A percentile compares a stretch with the other conserved stretches of the same genome.
Conservation (phyloP, 2,329 filamentous ascomycete genomes). For the Colletotrichum tropicale region DNA sequence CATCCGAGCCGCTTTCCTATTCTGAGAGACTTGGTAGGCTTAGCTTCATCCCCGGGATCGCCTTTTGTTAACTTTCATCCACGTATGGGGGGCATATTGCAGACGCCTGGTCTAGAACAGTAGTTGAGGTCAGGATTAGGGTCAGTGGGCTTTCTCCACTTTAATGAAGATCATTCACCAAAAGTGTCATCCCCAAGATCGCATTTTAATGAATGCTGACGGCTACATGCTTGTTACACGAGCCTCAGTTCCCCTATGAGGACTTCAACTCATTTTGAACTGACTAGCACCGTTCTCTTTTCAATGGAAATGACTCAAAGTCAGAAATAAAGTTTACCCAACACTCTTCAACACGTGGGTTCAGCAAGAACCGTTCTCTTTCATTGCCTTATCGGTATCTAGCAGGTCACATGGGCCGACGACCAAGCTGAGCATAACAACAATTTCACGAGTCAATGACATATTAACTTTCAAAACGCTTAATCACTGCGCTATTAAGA, state of each 20-base stretch:
- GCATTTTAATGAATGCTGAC: neutral
- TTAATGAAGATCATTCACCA: neutral
- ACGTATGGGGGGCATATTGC: neutral
- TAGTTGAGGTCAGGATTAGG: neutral
- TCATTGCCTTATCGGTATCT: neutral
- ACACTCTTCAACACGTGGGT: neutral
- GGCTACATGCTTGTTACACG: neutral
- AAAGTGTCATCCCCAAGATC: neutral
- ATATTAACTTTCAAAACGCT: neutral
- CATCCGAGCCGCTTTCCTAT: neutral
- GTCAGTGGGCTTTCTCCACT: neutral
- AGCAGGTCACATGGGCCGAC: neutral
- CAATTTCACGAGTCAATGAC: neutral
- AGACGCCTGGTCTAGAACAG: neutral
- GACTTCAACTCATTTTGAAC: neutral
- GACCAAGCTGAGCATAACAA: neutral
- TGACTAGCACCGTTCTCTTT: neutral
- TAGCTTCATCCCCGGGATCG: neutral
- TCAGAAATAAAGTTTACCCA: neutral
- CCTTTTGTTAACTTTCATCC: neutral
- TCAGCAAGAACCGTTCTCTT: neutral
- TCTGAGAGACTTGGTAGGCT: neutral
- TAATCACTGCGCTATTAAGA: neutral
- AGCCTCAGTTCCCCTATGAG: neutral
- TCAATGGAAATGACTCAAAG: neutral